Base-by-base conservation (phyloP, 352 stramenopile species). In the Hyphochytrium catenoides region DNA sequence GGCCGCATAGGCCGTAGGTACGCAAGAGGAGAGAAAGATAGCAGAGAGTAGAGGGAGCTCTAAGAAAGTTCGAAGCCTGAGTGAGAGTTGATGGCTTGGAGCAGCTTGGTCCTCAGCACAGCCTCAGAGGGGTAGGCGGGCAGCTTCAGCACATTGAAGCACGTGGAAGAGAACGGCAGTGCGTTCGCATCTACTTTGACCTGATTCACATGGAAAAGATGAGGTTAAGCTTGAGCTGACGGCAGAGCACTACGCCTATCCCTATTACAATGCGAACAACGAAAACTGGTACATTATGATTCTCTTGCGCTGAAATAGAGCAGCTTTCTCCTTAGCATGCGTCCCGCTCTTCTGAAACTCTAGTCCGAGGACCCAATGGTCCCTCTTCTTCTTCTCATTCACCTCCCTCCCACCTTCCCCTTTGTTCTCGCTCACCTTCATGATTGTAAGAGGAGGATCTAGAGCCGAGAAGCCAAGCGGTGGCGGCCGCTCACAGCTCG, bases 101-200 rank as follows among this genome's bases (percentile, higher is more conserved):
- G 41, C 15, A 98, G 51, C 55, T 96, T 96, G 16, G 77, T 56
- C 19, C 63, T 60, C 43, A 98, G 52, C 34, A 91, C 63, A 37
- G 86, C 91, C 51, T 92, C 77, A 27, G 61, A 87, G 31, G 70
- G 88, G 56, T 96, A 96, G 16, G 82, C 93, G 18, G 86, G 88
- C 24, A 97, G 66, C 52, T 96, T 96, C 36, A 97, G 62, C 11
- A 67, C 87, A 56, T 96, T 96, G 57, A 97, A 95, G 59, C 88
- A 97, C 36, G 88, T 97, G 14, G 67, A 87, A 0, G 86, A 81
- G 31, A 70, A 76, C 11, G 84, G 83, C 21, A 96, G 64, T 33
- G 87, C 54, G 34, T 86, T 75, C 28, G 81, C 52, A 47, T 87
- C 64, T 34, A 39, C 32, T 23, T 51, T 50, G 31, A 78, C 69